These are phyloP conservation scores for Elasticomyces elasticus DNA, from an alignment of 495 filamentous ascomycete species.

Conservation along the genomic window DNA sequence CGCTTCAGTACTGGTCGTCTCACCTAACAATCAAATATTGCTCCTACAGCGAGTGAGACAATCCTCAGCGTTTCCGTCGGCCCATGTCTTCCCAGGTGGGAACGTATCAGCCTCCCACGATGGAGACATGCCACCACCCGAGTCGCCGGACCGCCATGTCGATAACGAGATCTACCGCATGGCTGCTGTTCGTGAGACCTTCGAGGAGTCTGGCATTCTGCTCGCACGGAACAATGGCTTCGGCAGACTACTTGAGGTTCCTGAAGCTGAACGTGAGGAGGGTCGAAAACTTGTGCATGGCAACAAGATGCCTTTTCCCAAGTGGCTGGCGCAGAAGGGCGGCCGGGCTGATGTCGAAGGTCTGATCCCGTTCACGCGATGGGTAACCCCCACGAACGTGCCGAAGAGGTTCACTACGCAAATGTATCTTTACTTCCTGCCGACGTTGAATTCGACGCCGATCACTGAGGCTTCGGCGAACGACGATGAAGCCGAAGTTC, in stretches of 20 bases:
- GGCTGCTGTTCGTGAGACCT: conserved; percentile 80
- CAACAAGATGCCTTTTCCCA: conserved; percentile 47
- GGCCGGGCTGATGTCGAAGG: conserved; percentile 57
- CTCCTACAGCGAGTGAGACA: conserved; percentile 76
- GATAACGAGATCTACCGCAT: conserved; percentile 61
- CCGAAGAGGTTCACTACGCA: conserved; percentile 78
- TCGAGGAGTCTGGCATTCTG: conserved; percentile 89
- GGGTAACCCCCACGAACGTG: conserved; percentile 70
- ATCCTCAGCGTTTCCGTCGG: conserved; percentile 76
- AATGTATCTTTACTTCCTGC: conserved; percentile 95
- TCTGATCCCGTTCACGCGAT: conserved; percentile 77
- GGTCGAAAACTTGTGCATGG: conserved; percentile 60
- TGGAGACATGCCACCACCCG: conserved; percentile 44
- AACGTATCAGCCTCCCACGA: conserved; percentile 66
- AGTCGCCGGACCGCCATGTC: conserved; percentile 44
- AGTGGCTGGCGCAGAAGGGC: conserved; percentile 54
- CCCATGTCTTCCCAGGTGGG: conserved; percentile 95
- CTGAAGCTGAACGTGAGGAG: conserved; percentile 48
- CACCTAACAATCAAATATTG: conserved; percentile 74
- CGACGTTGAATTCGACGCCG: conserved; percentile 41
- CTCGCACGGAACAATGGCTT: conserved; percentile 49
- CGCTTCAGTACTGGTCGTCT: conserved; percentile 71
- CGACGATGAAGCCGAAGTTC: conserved; percentile 21
- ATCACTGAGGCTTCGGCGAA: conserved; percentile 6
- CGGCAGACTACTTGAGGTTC: conserved; percentile 44